A percentile compares a stretch with the other conserved stretches of the same genome.
These are phyloP conservation scores for Irpex sp. DNA, from an alignment of 1,284 basidiomycete species.

Conservation along the genomic window DNA sequence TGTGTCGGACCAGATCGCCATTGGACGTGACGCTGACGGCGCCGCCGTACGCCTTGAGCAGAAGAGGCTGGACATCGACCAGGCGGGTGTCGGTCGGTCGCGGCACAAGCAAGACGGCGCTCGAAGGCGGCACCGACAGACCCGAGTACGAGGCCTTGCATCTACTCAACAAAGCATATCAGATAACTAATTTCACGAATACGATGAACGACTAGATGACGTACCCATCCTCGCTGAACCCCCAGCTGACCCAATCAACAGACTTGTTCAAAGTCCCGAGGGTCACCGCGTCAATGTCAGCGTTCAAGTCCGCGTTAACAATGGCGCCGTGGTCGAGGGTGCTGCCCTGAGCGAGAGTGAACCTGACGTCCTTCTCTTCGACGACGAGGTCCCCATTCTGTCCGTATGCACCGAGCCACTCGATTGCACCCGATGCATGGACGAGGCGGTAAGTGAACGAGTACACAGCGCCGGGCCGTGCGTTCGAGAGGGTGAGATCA, in stretches of 20 bases:
- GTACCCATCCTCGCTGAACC: conserved; percentile 21
- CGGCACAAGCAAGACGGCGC: conserved; percentile 9
- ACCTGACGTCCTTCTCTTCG: conserved; percentile 18
- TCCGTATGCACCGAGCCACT: conserved; percentile 27
- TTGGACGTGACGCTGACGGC: conserved; percentile 6
- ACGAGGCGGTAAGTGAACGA: conserved; percentile 30
- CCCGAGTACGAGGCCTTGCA: background rate
- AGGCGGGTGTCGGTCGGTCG: background rate
- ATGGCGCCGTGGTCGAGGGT: conserved; percentile 14
- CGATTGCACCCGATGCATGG: conserved; percentile 22
- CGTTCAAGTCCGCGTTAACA: conserved; percentile 2
- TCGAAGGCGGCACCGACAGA: conserved; percentile 1
- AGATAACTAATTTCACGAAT: background rate
- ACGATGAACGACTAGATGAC: background rate
- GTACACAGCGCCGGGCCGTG: conserved; percentile 16
- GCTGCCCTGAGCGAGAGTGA: conserved; percentile 19
- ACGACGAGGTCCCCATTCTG: conserved; percentile 23
- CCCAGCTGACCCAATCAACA: conserved; percentile 22
- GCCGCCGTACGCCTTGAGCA: conserved; percentile 4
- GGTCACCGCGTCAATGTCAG: conserved; percentile 4
- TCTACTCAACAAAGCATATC: background rate
- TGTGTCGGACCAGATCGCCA: conserved; percentile 8
- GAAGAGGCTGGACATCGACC: conserved; percentile 9
- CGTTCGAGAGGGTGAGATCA: conserved; percentile 6
- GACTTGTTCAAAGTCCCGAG: conserved; percentile 18